A percentile compares a stretch with the other conserved stretches of the same genome.
Conservation (phyloP, 2,329 filamentous ascomycete genomes). For the Byssothecium circinans region DNA sequence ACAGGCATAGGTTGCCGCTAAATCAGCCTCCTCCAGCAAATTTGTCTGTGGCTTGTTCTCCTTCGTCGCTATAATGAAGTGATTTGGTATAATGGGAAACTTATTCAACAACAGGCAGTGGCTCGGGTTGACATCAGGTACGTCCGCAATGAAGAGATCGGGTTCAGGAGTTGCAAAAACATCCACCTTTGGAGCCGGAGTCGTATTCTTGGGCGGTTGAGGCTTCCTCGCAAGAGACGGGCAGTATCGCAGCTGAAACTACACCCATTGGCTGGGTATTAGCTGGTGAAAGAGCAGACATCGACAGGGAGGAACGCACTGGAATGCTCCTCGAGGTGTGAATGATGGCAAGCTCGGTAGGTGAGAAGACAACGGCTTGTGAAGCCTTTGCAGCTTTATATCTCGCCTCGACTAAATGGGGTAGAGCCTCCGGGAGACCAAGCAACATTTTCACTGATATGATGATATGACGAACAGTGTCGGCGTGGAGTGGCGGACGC, state of each 20-base stretch:
- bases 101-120: constrained; percentile 75
- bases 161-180: constrained; percentile 65
- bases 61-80: constrained; percentile 72
- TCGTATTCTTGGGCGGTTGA: constrained; percentile 42
- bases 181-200: constrained; percentile 46
- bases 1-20: constrained; percentile 64
- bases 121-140: constrained; percentile 48
- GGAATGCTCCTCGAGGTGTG: constrained; percentile 41
- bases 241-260: constrained; percentile 76
- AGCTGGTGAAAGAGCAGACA: constrained; percentile 8
- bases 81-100: constrained; percentile 69
- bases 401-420: constrained; percentile 42
- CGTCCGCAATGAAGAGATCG: constrained; percentile 57
- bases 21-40: constrained; percentile 61
- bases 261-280: constrained; percentile 12
- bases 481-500: background rate
- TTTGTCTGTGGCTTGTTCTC: constrained; percentile 66
- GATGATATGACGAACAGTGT: background rate
- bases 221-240: constrained; percentile 70
- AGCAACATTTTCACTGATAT: constrained; percentile 28
- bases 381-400: constrained; percentile 41
- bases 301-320: constrained; percentile 26
- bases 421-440: constrained; percentile 38
- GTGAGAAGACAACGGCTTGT: constrained; percentile 43
- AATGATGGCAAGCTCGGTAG: constrained; percentile 44